phyloP scores from a whole-genome alignment of 768 basidiomycete genomes.

The Psilocybe sp. region DNA sequence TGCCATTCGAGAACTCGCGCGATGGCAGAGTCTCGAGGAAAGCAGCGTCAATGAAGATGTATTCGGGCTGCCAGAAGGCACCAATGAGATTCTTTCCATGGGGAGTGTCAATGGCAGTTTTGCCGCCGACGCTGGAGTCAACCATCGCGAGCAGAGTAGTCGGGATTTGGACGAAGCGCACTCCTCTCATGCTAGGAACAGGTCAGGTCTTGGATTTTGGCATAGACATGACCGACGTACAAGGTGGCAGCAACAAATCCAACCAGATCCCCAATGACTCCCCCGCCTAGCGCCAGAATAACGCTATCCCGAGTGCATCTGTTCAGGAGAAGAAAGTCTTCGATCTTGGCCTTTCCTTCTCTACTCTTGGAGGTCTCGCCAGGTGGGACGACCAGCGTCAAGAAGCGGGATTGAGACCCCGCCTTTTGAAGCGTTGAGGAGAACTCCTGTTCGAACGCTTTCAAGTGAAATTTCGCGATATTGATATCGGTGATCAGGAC shows the following conservation, averaged over 20 bases:
- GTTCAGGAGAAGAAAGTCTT: conserved; percentile 87
- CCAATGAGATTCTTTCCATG: conserved; percentile 99
- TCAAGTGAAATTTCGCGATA: conserved; percentile 78
- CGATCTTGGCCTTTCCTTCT: conserved; percentile 88
- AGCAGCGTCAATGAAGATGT: conserved; percentile 95
- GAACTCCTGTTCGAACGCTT: conserved; percentile 68
- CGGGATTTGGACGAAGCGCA: conserved; percentile 93
- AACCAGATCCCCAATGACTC: conserved; percentile 94
- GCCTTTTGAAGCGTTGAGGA: conserved; percentile 20
- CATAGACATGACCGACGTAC: conserved; percentile 47
- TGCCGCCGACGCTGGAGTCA: conserved; percentile 95
- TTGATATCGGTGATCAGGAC: conserved; percentile 91
- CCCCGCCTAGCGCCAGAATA: conserved; percentile 90
- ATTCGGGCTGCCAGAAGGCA: conserved; percentile 97
- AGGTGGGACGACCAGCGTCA: conserved; percentile 78
- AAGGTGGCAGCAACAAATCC: conserved; percentile 98
- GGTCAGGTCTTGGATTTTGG: conserved; percentile 4
- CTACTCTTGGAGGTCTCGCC: conserved; percentile 94
- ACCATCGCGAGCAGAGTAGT: conserved; percentile 98
- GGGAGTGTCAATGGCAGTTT: conserved; percentile 98
- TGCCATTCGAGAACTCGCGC: conserved; percentile 96
- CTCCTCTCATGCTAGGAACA: conserved; percentile 84
- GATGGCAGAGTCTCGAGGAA: conserved; percentile 91
- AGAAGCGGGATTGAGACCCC: conserved; percentile 54
- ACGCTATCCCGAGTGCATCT: conserved; percentile 93